Evolutionary conservation across 164 flowering plant genomes (phyloP).

Genomic region (Nelumbo lutea): DNA sequence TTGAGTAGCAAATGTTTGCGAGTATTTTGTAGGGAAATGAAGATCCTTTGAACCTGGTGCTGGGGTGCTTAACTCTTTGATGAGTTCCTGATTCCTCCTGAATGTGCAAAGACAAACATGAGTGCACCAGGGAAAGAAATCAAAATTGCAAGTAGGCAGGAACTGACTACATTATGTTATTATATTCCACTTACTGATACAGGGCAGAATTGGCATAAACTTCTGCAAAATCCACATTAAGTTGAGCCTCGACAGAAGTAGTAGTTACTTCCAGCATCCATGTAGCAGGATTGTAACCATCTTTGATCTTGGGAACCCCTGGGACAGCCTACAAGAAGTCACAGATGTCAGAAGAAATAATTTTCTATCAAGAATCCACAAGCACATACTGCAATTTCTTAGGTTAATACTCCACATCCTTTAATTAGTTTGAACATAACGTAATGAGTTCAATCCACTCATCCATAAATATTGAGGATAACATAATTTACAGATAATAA

Average conservation of each 20-base stretch:
- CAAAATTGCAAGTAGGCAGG: neutral
- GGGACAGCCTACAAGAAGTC: constrained; percentile 33
- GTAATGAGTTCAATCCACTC: too few relatives aligned
- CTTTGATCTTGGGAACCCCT: constrained; percentile 34
- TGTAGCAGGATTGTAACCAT: constrained; percentile 45
- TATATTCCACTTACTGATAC: constrained; percentile 31
- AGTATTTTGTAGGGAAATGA: constrained; percentile 47
- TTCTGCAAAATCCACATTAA: constrained; percentile 48
- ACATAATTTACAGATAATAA: too few relatives aligned
- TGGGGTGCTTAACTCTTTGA: constrained; percentile 41
- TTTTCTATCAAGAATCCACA: too few relatives aligned
- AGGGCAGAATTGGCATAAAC: constrained; percentile 42
- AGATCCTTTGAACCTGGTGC: constrained; percentile 47
- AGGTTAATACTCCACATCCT: too few relatives aligned
- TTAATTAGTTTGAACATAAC: too few relatives aligned
- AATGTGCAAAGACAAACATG: neutral
- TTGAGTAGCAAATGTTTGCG: constrained; percentile 46
- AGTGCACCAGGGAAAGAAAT: neutral
- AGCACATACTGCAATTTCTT: too few relatives aligned
- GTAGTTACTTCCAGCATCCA: constrained; percentile 64
- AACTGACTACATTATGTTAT: neutral
- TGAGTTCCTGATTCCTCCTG: constrained; percentile 44
- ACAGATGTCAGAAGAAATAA: neutral
- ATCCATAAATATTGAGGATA: too few relatives aligned
- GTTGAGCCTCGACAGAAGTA: constrained; percentile 39